Evolutionary conservation across 495 filamentous ascomycete species (phyloP).

Genomic region (Penicillium dipodomyicola): DNA sequence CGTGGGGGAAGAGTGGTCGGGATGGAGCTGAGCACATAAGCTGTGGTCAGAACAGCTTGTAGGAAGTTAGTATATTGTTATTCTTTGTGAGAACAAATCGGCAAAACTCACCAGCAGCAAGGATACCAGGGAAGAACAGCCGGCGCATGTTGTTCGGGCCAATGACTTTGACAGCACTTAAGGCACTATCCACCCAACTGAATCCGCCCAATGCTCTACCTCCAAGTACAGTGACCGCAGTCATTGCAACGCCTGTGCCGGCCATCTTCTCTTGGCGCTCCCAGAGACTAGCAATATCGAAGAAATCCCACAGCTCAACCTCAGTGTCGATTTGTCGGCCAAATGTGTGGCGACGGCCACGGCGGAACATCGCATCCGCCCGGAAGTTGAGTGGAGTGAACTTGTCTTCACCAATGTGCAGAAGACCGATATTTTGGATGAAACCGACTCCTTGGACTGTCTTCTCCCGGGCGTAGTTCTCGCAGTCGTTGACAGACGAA

Average conservation of each 20-base stretch:
- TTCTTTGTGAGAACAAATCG: conserved; percentile 2
- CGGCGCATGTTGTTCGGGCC: conserved; percentile 81
- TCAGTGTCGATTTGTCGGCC: conserved; percentile 83
- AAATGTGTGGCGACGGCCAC: conserved; percentile 67
- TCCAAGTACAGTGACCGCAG: conserved; percentile 82
- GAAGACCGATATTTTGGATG: conserved; percentile 82
- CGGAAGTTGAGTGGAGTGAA: conserved; percentile 83
- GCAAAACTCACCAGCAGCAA: conserved; percentile 67
- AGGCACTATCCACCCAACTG: conserved; percentile 83
- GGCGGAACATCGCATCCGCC: conserved; percentile 87
- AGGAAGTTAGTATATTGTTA: conserved; percentile 34
- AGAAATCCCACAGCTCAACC: conserved; percentile 88
- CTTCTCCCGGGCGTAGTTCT: conserved; percentile 76
- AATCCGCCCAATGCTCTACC: conserved; percentile 76
- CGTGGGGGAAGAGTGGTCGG: conserved; percentile 85
- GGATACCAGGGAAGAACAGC: conserved; percentile 74
- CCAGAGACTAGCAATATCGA: conserved; percentile 77
- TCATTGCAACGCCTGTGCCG: conserved; percentile 89
- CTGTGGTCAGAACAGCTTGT: conserved; percentile 66
- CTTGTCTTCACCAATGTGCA: conserved; percentile 80
- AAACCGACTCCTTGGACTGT: conserved; percentile 79
- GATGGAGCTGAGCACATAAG: conserved; percentile 80
- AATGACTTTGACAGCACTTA: conserved; percentile 74
- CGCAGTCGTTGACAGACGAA: conserved; percentile 70
- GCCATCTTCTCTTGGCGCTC: conserved; percentile 92